These are phyloP conservation scores for Linaria vulgaris DNA, from an alignment of 257 asterid genomes.

Conservation along the genomic window DNA sequence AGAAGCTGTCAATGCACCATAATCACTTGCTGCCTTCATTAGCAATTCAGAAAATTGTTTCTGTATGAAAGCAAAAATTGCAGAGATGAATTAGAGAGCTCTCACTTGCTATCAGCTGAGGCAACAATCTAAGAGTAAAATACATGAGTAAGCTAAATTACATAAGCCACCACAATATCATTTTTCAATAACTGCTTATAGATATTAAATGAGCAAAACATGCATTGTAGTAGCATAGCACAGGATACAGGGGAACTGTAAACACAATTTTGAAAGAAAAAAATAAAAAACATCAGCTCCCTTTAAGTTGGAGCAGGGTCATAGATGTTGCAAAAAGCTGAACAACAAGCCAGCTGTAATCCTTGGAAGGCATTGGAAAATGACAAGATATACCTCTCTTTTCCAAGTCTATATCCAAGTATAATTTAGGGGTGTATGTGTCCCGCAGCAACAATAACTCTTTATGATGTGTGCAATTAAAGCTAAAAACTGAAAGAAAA, in stretches of 20 bases:
- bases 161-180: background rate
- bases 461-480: too few species aligned
- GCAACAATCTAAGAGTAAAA: conserved; percentile 1
- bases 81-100: conserved; percentile 9
- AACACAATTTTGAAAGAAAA: background rate
- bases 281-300: too few species aligned
- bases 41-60: conserved; percentile 95
- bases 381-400: background rate
- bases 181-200: background rate
- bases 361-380: background rate
- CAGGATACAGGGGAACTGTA: background rate
- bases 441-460: too few species aligned
- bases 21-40: conserved; percentile 97
- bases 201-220: conserved; percentile 6
- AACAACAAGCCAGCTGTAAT: background rate
- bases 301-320: background rate
- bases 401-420: background rate
- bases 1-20: conserved; percentile 92
- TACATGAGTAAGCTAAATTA: background rate
- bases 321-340: background rate
- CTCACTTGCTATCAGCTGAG: conserved; percentile 10
- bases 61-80: conserved; percentile 42
- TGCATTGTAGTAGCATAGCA: background rate
- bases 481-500: too few species aligned
- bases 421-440: background rate